Evolutionary conservation across 2,329 filamentous ascomycete genomes (phyloP), one percentile per base, ranked within the genome.

Genomic region (Ophiostoma sp.): DNA sequence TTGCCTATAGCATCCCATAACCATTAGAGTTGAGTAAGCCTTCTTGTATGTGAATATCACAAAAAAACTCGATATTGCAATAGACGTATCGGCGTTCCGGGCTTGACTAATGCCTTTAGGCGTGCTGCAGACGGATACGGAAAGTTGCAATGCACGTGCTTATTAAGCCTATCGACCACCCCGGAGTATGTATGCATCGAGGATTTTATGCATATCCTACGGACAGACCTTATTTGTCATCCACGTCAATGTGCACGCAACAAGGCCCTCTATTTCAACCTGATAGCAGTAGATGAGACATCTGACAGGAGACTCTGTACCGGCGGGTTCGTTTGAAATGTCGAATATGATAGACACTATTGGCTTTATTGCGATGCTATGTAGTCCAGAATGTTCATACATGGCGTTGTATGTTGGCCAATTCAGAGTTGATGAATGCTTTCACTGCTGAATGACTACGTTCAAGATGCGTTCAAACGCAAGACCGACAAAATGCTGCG

Each of bases 121-220:
- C 18, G n/a, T 52, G 47, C 47, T 16, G 47, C 14, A n/a, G 47
- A 52, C 18, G 47, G 47, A 18, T 52, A 52, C n/a, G 47, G 47
- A 9, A 1, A 52, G 16, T n/a, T 52, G 47, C 16, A n/a, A 8
- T 52, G 47, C 16, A 16, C 47, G 47, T 52, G 47, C 47, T 52
- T 52, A n/a, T 52, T 52, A 16, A 52, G 47, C 7, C 18, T 52
- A 7, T 52, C 47, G 16, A n/a, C 47, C 16, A 52, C 47, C 3
- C 18, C 18, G 14, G 47, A 16, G 18, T 27, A 27, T 18, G 18
- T 27, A 27, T 18, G 47, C 47, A 8, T 52, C 27, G 18, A 52
- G n/a, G 8, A 52, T n/a, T n/a, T 52, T 52, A n/a, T 52, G 47
- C 47, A 52, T 52, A n/a, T 52, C 47, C 47, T 52, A 16, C 47